Evolutionary conservation across 164 flowering plant species (phyloP).

Genomic region (Saururus chinensis): DNA sequence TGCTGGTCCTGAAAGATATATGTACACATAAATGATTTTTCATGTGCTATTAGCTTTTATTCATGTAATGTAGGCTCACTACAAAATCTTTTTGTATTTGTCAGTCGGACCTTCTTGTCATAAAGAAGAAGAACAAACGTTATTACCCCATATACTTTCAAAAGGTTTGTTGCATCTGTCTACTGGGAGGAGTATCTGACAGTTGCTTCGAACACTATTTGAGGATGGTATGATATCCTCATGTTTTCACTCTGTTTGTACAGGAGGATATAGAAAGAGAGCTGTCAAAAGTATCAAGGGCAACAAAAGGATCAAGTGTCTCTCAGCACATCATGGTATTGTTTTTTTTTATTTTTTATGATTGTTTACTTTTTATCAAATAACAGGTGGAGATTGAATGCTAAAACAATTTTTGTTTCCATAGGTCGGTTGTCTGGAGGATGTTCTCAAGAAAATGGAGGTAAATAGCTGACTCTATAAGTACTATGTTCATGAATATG

Average conservation of each 20-base stretch:
- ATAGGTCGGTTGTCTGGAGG: slow-evolving; percentile 94
- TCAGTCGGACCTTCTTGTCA: slow-evolving; percentile 87
- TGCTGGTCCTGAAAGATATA: background rate
- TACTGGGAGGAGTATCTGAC: background rate
- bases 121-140: slow-evolving; percentile 73
- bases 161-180: slow-evolving; percentile 46
- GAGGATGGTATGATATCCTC: background rate
- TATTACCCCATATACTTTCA: slow-evolving; percentile 80
- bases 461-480: slow-evolving; percentile 17
- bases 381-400: background rate
- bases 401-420: background rate
- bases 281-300: slow-evolving; percentile 47
- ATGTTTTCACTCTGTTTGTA: slow-evolving; percentile 1
- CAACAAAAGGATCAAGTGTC: slow-evolving; percentile 42
- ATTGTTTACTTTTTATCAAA: background rate
- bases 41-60: background rate
- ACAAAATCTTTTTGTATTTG: slow-evolving; percentile 4
- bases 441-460: slow-evolving; percentile 94
- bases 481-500: background rate
- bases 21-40: background rate
- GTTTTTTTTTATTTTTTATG: background rate
- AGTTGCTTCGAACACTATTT: no score
- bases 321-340: slow-evolving; percentile 76
- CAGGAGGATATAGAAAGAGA: slow-evolving; percentile 94
- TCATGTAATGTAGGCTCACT: background rate